A percentile compares a stretch with the other conserved stretches of the same genome.
These are phyloP conservation scores for Bimuria novae-zelandiae DNA, from an alignment of 2,329 filamentous ascomycete species.

Conservation along the genomic window DNA sequence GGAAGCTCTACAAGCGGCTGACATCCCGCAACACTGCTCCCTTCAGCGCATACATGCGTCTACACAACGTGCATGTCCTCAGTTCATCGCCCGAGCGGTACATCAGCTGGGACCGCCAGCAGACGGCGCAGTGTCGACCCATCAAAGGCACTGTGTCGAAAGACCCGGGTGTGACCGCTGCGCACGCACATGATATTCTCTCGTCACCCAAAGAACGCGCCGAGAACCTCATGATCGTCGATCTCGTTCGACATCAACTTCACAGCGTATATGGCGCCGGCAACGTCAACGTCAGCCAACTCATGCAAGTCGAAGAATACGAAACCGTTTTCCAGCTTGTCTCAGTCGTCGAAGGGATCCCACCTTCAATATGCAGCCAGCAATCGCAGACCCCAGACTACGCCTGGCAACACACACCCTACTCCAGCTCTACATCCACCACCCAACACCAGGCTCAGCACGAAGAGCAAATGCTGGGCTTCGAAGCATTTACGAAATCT, in stretches of 20 bases:
- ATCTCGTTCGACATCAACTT: slow-evolving; percentile 91
- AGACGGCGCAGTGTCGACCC: slow-evolving; percentile 77
- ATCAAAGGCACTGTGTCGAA: slow-evolving; percentile 98
- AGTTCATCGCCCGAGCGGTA: slow-evolving; percentile 91
- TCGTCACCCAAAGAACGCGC: slow-evolving; percentile 86
- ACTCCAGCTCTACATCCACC: slow-evolving; percentile 18
- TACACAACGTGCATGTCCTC: slow-evolving; percentile 68
- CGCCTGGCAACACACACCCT: slow-evolving; percentile 37
- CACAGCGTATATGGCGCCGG: slow-evolving; percentile 80
- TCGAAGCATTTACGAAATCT: slow-evolving; percentile 76
- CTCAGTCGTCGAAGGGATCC: slow-evolving; percentile 75
- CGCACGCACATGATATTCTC: slow-evolving; percentile 72
- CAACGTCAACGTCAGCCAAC: slow-evolving; percentile 72
- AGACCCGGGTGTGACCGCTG: slow-evolving; percentile 67
- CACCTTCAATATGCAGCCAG: slow-evolving; percentile 16
- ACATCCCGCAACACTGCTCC: slow-evolving; percentile 76
- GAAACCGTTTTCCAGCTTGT: slow-evolving; percentile 91
- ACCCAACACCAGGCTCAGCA: slow-evolving; percentile 14
- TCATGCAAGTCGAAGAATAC: slow-evolving; percentile 90
- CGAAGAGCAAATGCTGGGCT: slow-evolving; percentile 56
- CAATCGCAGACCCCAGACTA: slow-evolving; percentile 35
- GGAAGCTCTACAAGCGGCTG: slow-evolving; percentile 74
- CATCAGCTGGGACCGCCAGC: slow-evolving; percentile 67
- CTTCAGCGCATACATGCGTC: slow-evolving; percentile 79
- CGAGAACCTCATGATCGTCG: slow-evolving; percentile 98